Percentiles rank a stretch among this genome's conserved stretches.
These are phyloP conservation scores for Chondrus crispus DNA, from an alignment of 23 red algal species.

Conservation along the genomic window DNA sequence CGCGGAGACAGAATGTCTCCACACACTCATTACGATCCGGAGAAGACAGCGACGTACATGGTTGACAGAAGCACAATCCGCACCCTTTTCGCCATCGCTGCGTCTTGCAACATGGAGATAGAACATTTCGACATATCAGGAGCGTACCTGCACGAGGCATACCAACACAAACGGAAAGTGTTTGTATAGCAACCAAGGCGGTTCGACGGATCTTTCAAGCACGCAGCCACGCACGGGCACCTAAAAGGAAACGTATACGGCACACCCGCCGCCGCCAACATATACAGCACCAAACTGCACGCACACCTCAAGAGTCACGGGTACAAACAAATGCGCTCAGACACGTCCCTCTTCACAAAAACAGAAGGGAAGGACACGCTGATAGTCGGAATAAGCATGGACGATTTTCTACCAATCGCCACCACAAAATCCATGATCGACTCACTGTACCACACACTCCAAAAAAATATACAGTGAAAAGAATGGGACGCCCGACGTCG, in stretches of 20 bases:
- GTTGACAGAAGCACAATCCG: background rate
- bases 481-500: too few relatives aligned
- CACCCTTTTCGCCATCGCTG: background rate
- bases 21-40: background rate
- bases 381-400: background rate
- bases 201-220: background rate
- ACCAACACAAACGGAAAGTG: background rate
- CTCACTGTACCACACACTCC: background rate
- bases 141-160: constrained; percentile 12
- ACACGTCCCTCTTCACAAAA: background rate
- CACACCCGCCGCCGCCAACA: background rate
- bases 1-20: background rate
- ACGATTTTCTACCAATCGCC: background rate
- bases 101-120: background rate
- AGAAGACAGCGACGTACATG: background rate
- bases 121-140: constrained; percentile 24
- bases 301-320: background rate
- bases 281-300: background rate
- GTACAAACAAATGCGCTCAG: background rate
- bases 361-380: background rate
- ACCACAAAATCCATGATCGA: background rate
- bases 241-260: background rate
- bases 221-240: background rate
- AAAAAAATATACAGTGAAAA: background rate
- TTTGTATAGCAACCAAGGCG: background rate